These are phyloP conservation scores for Setaria italica DNA, from an alignment of 202 grass and related monocot genomes.

Conservation along the genomic window DNA sequence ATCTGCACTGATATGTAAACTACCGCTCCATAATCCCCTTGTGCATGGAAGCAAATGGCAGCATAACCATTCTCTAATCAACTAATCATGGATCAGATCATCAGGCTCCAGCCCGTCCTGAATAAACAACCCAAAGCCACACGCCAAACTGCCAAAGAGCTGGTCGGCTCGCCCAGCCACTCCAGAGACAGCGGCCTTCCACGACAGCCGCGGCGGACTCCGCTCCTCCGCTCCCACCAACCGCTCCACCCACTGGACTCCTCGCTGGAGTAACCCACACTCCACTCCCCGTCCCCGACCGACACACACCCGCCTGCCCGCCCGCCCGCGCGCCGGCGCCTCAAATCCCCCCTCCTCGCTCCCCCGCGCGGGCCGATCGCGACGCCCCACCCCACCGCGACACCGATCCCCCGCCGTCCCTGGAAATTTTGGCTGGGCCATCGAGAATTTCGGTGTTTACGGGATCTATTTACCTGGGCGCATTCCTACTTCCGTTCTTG, in stretches of 20 bases:
- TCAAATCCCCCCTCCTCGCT: background rate
- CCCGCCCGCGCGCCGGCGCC: slow-evolving; percentile 25
- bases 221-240: slow-evolving; percentile 21
- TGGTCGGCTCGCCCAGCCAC: background rate
- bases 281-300: slow-evolving; percentile 50
- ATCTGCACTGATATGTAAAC: slow-evolving; percentile 1
- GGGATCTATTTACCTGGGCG: too few species aligned
- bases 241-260: slow-evolving; percentile 36
- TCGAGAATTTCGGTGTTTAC: too few species aligned
- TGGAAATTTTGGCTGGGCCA: too few species aligned
- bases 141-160: background rate
- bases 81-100: background rate
- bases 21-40: slow-evolving; percentile 3
- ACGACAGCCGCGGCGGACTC: slow-evolving; percentile 20
- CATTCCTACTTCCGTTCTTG: too few species aligned
- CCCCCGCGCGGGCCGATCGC: slow-evolving; percentile 49
- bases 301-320: slow-evolving; percentile 43
- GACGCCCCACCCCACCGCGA: slow-evolving; percentile 54
- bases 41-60: background rate
- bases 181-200: background rate
- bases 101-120: slow-evolving; percentile 5
- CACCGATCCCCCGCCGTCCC: slow-evolving; percentile 46
- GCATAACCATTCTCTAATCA: background rate
- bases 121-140: background rate
- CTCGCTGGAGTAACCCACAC: slow-evolving; percentile 49